Conservation (phyloP, 2,329 filamentous ascomycete species). For the Fusarium coicis region DNA sequence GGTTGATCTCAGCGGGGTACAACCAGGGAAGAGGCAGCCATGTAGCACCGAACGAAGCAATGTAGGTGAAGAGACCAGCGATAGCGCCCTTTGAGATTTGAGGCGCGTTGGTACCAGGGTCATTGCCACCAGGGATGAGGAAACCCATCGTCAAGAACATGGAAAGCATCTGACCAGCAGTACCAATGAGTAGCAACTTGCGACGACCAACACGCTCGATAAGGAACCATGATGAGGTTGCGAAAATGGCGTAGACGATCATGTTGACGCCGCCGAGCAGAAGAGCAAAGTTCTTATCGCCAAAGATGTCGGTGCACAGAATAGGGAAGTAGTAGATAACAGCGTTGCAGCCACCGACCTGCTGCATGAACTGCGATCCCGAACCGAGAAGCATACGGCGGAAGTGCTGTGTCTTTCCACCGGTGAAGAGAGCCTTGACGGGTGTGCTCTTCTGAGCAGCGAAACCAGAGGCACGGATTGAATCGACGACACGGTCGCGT, state of each 20-base stretch:
- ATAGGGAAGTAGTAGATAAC: slow-evolving; percentile 72
- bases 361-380: slow-evolving; percentile 70
- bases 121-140: slow-evolving; percentile 71
- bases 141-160: slow-evolving; percentile 71
- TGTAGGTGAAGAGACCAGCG: slow-evolving; percentile 75
- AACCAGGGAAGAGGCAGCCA: slow-evolving; percentile 73
- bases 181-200: slow-evolving; percentile 58
- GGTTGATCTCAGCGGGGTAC: slow-evolving; percentile 66
- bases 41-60: slow-evolving; percentile 74
- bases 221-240: slow-evolving; percentile 65
- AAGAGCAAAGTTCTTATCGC: slow-evolving; percentile 57
- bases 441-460: slow-evolving; percentile 57
- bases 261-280: slow-evolving; percentile 63
- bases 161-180: slow-evolving; percentile 60
- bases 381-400: slow-evolving; percentile 71
- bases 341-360: slow-evolving; percentile 68
- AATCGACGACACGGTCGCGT: slow-evolving; percentile 60
- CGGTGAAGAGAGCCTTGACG: slow-evolving; percentile 66
- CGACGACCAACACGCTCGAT: slow-evolving; percentile 59
- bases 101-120: slow-evolving; percentile 51
- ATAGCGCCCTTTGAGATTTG: slow-evolving; percentile 70
- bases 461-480: slow-evolving; percentile 64
- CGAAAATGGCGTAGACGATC: slow-evolving; percentile 67
- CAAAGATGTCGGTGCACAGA: slow-evolving; percentile 55
- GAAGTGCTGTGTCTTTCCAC: slow-evolving; percentile 73